Conservation (phyloP, 352 stramenopile species). For the Phytophthora capsici region DNA sequence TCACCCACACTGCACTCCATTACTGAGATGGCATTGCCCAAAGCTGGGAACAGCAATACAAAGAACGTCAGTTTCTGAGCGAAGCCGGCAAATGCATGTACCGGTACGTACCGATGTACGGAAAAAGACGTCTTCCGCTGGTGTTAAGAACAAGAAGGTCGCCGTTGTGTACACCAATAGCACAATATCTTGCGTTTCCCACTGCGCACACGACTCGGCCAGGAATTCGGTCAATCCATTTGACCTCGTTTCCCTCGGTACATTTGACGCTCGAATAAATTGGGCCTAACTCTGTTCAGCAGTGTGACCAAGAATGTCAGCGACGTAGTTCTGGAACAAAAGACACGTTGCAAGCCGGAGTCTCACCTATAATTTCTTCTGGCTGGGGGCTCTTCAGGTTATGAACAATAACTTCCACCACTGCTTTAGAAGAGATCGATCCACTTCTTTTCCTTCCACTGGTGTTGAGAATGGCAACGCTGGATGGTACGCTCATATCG, state of each 20-base stretch:
- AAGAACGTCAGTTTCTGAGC: conserved; percentile 1
- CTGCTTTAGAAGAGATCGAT: conserved; percentile 18
- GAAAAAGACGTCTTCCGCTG: conserved; percentile 76
- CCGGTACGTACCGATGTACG: conserved; percentile 68
- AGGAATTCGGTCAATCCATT: conserved; percentile 85
- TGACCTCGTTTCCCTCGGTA: conserved; percentile 50
- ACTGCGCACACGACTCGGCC: conserved; percentile 59
- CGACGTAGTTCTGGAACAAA: background rate
- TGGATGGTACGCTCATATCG: conserved; percentile 32
- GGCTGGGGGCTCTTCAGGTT: conserved; percentile 56
- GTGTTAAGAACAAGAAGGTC: conserved; percentile 72
- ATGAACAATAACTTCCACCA: conserved; percentile 72
- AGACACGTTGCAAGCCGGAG: background rate
- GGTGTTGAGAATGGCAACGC: conserved; percentile 3
- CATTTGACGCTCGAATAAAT: conserved; percentile 82
- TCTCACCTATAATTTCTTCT: conserved; percentile 58
- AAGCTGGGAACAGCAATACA: conserved; percentile 39
- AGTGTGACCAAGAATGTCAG: conserved; percentile 6
- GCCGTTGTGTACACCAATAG: conserved; percentile 64
- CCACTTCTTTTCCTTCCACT: conserved; percentile 13
- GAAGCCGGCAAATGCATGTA: too few relatives aligned
- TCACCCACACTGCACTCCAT: conserved; percentile 73
- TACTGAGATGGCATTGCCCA: conserved; percentile 67
- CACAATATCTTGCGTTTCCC: conserved; percentile 73
- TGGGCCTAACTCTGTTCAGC: conserved; percentile 52